Evolutionary conservation across 352 stramenopile genomes (phyloP).

Genomic region (Pseudoperonospora humuli): DNA sequence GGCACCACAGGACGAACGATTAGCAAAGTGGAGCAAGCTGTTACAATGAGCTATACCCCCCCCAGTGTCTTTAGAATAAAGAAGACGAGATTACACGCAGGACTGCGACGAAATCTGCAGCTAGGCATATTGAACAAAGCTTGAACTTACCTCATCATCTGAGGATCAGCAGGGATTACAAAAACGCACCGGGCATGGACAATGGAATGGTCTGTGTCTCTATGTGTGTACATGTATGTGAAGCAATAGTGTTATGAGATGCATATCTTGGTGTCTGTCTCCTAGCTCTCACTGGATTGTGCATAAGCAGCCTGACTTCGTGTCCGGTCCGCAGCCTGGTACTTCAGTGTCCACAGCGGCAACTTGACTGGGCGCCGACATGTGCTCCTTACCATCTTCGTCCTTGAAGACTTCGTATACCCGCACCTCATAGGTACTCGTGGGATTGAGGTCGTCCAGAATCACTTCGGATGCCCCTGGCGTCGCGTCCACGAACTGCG

Average conservation of each 20-base stretch:
- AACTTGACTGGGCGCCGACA: conserved; percentile 58
- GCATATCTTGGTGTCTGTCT: conserved; percentile 13
- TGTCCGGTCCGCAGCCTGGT: conserved; percentile 66
- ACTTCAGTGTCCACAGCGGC: conserved; percentile 85
- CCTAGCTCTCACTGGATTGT: conserved; percentile 37
- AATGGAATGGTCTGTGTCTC: conserved; percentile 12
- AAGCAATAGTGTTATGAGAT: conserved; percentile 18
- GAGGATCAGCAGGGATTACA: background rate
- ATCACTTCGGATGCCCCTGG: conserved; percentile 38
- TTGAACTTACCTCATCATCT: background rate
- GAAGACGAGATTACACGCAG: background rate
- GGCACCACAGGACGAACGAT: conserved; percentile 20
- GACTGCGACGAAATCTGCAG: background rate
- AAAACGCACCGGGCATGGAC: background rate
- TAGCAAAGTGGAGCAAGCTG: conserved; percentile 25
- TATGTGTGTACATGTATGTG: conserved; percentile 16
- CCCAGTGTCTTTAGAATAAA: background rate
- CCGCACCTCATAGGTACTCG: conserved; percentile 82
- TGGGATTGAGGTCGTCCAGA: conserved; percentile 83
- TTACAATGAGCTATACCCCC: conserved; percentile 17
- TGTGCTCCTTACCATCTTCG: conserved; percentile 28
- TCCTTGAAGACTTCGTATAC: conserved; percentile 50
- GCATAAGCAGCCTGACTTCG: conserved; percentile 30
- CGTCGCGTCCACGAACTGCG: conserved; percentile 34
- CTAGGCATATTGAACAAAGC: too few relatives aligned